Conservation (phyloP, 2,329 filamentous ascomycete species). For the Aureobasidium zeae region DNA sequence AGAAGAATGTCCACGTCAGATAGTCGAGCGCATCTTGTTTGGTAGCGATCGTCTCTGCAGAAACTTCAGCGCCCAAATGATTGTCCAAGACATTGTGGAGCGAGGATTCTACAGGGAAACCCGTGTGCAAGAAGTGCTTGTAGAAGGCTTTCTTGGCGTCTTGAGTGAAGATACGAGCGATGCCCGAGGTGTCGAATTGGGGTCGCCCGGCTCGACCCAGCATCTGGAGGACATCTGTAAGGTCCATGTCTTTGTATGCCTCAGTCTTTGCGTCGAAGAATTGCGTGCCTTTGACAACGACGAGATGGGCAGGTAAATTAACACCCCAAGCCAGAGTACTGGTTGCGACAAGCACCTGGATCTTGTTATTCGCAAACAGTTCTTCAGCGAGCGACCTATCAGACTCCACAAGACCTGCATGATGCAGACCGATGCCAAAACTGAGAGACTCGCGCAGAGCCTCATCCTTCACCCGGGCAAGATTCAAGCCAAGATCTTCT, state of each 20-base stretch:
- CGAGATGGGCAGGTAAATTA: constrained; percentile 90
- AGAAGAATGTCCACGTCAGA: constrained; percentile 99
- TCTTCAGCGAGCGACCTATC: constrained; percentile 89
- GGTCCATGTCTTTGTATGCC: constrained; percentile 96
- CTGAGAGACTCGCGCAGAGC: constrained; percentile 87
- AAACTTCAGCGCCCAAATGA: constrained; percentile 90
- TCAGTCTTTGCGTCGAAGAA: constrained; percentile 98
- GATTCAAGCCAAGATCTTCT: constrained; percentile 80
- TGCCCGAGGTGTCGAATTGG: constrained; percentile 92
- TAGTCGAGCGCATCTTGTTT: constrained; percentile 98
- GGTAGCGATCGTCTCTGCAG: constrained; percentile 80
- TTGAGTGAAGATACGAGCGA: constrained; percentile 94
- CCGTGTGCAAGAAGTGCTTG: constrained; percentile 97
- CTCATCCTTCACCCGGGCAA: constrained; percentile 86
- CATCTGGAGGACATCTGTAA: constrained; percentile 98
- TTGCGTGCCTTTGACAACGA: constrained; percentile 96
- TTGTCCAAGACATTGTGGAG: constrained; percentile 95
- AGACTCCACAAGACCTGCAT: constrained; percentile 90
- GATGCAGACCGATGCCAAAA: constrained; percentile 94
- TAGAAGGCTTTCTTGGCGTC: constrained; percentile 98
- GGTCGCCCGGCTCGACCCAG: constrained; percentile 88
- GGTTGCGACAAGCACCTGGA: constrained; percentile 91
- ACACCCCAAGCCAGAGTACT: constrained; percentile 97
- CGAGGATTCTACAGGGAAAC: constrained; percentile 93
- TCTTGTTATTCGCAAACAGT: constrained; percentile 94